Conservation (phyloP, 169 alveolate species). For the Plasmodium inui region DNA sequence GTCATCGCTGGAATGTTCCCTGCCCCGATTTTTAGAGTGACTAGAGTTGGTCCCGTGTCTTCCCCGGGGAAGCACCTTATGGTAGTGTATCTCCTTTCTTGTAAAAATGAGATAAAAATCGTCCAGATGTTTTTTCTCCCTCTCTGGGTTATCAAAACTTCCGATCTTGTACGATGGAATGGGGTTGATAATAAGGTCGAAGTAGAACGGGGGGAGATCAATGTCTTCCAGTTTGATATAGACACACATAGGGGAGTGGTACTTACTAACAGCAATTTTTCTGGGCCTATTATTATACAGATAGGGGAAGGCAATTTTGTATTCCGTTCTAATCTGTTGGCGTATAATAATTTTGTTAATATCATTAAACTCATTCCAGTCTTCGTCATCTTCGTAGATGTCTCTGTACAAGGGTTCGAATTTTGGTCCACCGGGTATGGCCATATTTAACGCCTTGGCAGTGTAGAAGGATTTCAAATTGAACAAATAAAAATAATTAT, state of each 20-base stretch:
- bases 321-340: conserved; percentile 97
- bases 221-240: conserved; percentile 94
- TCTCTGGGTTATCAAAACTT: conserved; percentile 77
- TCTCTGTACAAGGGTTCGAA: conserved; percentile 99
- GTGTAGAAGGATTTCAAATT: conserved; percentile 97
- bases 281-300: conserved; percentile 98
- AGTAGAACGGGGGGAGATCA: conserved; percentile 95
- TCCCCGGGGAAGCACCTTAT: conserved; percentile 3
- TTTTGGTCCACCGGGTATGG: conserved; percentile 99
- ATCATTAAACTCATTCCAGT: conserved; percentile 99
- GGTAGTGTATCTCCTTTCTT: conserved; percentile 50
- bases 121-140: conserved; percentile 61
- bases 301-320: conserved; percentile 99
- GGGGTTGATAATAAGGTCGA: conserved; percentile 98
- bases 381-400: conserved; percentile 98
- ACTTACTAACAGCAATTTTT: conserved; percentile 90
- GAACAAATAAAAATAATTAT: conserved; percentile 98
- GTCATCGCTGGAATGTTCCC: not conserved
- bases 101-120: conserved; percentile 30
- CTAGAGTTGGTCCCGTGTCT: not conserved
- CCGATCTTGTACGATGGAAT: conserved; percentile 95
- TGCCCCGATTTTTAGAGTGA: not conserved
- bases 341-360: conserved; percentile 97
- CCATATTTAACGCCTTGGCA: conserved; percentile 99
- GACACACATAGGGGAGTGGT: conserved; percentile 88